These are phyloP conservation scores for Tetragonia tetragonoides DNA, from an alignment of 148 eudicot genomes.

Conservation along the genomic window DNA sequence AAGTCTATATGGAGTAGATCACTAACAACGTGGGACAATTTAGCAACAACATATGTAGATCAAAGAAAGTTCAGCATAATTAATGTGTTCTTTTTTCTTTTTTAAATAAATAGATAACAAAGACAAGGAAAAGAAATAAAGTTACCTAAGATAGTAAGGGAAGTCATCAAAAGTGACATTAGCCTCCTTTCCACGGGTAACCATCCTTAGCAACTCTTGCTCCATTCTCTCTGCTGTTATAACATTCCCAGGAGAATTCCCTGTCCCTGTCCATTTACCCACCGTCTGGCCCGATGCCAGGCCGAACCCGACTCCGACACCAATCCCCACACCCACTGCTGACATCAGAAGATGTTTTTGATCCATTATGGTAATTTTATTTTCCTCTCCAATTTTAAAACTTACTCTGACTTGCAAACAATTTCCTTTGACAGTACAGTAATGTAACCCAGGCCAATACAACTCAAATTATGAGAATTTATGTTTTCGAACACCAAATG, in stretches of 20 bases:
- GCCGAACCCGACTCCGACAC: slow-evolving; percentile 89
- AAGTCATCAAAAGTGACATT: slow-evolving; percentile 85
- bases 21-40: no score
- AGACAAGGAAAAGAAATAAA: background rate
- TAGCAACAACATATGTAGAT: no score
- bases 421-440: no score
- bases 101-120: background rate
- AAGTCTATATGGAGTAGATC: no score
- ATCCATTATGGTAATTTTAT: slow-evolving; percentile 44
- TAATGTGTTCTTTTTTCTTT: no score
- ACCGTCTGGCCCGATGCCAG: slow-evolving; percentile 75
- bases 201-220: slow-evolving; percentile 58
- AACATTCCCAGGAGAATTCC: slow-evolving; percentile 21
- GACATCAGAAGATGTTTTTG: slow-evolving; percentile 69
- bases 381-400: no score
- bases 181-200: slow-evolving; percentile 62
- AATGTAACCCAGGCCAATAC: no score
- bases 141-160: slow-evolving; percentile 87
- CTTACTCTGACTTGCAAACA: no score
- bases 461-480: no score
- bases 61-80: no score
- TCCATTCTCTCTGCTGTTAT: slow-evolving; percentile 64
- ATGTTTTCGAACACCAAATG: no score
- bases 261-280: slow-evolving; percentile 53
- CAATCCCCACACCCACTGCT: slow-evolving; percentile 84